Percentiles rank a stretch among this genome's conserved stretches.
phyloP scores from a whole-genome alignment of 345 rosid genomes.

The Triadica sebifera region DNA sequence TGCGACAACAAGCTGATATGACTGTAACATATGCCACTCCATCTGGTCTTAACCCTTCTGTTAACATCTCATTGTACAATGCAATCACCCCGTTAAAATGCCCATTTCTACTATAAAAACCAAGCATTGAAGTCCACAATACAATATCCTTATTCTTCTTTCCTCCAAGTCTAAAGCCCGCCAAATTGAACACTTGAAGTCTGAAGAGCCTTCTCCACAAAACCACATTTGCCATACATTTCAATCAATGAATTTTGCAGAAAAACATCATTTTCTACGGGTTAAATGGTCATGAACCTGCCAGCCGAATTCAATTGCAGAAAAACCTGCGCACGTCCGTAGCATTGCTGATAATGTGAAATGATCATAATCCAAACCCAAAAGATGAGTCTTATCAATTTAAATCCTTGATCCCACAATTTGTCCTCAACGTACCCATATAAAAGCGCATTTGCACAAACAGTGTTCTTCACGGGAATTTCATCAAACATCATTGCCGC shows the following conservation, averaged over 20 bases:
- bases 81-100: conserved; percentile 37
- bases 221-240: conserved; percentile 61
- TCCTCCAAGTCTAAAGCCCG: conserved; percentile 23
- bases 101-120: conserved; percentile 48
- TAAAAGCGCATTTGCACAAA: conserved; percentile 57
- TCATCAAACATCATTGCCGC: conserved; percentile 51
- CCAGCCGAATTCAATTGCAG: conserved; percentile 43
- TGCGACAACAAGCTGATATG: conserved; percentile 58
- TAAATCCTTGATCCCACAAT: conserved; percentile 40
- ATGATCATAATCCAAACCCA: conserved; percentile 42
- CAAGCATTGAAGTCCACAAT: conserved; percentile 60
- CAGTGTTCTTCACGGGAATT: conserved; percentile 49
- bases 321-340: conserved; percentile 37
- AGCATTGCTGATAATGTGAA: conserved; percentile 41
- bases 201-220: conserved; percentile 38
- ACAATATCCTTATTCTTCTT: conserved; percentile 43
- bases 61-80: conserved; percentile 42
- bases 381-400: conserved; percentile 35
- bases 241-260: conserved; percentile 59
- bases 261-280: conserved; percentile 44
- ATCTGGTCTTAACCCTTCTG: conserved; percentile 43
- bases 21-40: conserved; percentile 49
- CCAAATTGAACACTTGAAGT: conserved; percentile 41
- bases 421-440: conserved; percentile 41
- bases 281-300: conserved; percentile 44